Conservation (phyloP, 768 basidiomycete species). For the Ephemerocybe angulata region DNA sequence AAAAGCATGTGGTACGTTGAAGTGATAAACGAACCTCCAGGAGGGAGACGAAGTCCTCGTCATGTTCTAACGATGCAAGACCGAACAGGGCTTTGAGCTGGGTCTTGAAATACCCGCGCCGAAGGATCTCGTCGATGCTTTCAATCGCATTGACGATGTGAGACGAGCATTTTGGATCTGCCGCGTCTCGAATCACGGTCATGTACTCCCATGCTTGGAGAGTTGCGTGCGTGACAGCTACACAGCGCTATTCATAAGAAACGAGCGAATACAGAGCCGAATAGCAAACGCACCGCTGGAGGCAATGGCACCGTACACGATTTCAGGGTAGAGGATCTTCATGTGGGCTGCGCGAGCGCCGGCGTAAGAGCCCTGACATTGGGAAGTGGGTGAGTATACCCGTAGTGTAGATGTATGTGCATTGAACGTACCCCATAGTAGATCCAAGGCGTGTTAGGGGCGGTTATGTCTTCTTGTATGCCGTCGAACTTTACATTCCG, state of each 20-base stretch:
- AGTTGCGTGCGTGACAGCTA: constrained; percentile 82
- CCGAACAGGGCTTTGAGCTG: constrained; percentile 77
- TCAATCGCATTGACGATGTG: constrained; percentile 56
- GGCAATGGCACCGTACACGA: constrained; percentile 69
- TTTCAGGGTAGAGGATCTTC: constrained; percentile 79
- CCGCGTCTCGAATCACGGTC: constrained; percentile 71
- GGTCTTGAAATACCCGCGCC: constrained; percentile 39
- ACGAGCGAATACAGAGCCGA: not conserved
- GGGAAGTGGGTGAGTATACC: no score
- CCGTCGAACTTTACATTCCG: constrained; percentile 69
- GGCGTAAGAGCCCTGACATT: constrained; percentile 74
- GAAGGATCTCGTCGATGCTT: constrained; percentile 61
- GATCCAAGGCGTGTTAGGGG: constrained; percentile 79
- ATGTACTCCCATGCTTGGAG: constrained; percentile 85
- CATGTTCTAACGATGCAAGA: constrained; percentile 58
- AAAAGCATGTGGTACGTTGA: not conserved
- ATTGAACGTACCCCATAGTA: constrained; percentile 76
- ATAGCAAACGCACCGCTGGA: constrained; percentile 8
- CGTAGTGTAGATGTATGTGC: not conserved
- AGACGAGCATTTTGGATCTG: constrained; percentile 57
- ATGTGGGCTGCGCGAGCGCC: constrained; percentile 93
- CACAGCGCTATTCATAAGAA: not conserved
- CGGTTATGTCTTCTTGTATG: constrained; percentile 66
- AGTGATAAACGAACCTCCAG: constrained; percentile 48
- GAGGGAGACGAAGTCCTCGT: constrained; percentile 75